These are phyloP conservation scores for Lipomyces kockii DNA, from an alignment of 805 yeast genomes.

Conservation along the genomic window DNA sequence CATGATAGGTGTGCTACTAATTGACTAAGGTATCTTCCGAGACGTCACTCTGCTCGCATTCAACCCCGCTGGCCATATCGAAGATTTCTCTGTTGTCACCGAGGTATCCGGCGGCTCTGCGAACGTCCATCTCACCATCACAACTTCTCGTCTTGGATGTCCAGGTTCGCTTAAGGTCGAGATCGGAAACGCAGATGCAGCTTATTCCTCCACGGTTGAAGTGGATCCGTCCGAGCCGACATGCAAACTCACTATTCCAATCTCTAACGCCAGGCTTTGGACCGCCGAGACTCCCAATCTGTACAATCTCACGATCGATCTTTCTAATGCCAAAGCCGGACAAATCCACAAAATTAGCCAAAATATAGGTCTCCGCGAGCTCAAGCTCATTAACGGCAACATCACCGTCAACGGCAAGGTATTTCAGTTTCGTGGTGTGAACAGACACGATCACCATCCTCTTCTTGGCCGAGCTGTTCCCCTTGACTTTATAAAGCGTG, in stretches of 20 bases:
- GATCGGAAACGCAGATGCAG: constrained; percentile 4
- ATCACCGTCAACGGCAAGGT: constrained; percentile 45
- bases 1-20: background rate
- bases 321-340: constrained; percentile 21
- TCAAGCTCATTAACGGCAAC: constrained; percentile 42
- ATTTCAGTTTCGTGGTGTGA: constrained; percentile 46
- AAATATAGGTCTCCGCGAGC: constrained; percentile 44
- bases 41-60: constrained; percentile 46
- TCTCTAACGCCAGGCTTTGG: constrained; percentile 44
- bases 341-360: constrained; percentile 36
- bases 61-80: constrained; percentile 42
- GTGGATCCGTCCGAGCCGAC: background rate
- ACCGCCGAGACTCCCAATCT: constrained; percentile 47
- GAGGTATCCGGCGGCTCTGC: constrained; percentile 28
- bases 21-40: constrained; percentile 42
- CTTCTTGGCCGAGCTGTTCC: constrained; percentile 47
- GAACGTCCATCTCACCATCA: constrained; percentile 5
- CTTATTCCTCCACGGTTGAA: background rate
- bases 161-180: constrained; percentile 11
- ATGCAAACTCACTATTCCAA: constrained; percentile 9
- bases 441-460: constrained; percentile 49
- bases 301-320: constrained; percentile 38
- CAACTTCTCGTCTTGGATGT: constrained; percentile 7
- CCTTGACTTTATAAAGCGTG: constrained; percentile 44
- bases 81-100: constrained; percentile 43